phyloP scores from a whole-genome alignment of 2,329 filamentous ascomycete species.

The Albophoma yamanashiensis region DNA sequence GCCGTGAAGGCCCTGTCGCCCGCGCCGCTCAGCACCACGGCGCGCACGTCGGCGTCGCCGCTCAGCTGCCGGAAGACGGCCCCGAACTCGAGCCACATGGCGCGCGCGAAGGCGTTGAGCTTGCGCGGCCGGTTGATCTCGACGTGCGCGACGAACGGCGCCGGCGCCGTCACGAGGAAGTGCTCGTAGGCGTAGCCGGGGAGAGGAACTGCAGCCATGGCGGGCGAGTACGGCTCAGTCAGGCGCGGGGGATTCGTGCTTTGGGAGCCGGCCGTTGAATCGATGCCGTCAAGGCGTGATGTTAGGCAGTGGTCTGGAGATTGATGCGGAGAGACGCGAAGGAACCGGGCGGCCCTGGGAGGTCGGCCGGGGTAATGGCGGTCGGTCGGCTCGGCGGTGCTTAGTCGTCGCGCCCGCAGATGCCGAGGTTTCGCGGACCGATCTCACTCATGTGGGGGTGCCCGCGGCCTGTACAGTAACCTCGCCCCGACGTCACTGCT shows the following conservation, averaged over 20 bases:
- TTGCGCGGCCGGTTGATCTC: constrained; percentile 83
- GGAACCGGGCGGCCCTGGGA: neutral
- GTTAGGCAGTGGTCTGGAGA: neutral
- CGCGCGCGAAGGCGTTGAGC: constrained; percentile 76
- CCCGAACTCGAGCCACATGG: constrained; percentile 79
- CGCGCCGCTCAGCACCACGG: constrained; percentile 68
- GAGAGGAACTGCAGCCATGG: constrained; percentile 10
- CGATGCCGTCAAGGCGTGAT: too few species aligned
- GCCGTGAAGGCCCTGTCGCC: constrained; percentile 78
- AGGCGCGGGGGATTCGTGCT: neutral
- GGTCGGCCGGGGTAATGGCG: neutral
- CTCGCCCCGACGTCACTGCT: neutral
- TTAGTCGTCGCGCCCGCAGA: neutral
- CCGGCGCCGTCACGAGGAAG: constrained; percentile 65
- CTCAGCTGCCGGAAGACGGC: constrained; percentile 64
- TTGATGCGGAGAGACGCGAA: neutral
- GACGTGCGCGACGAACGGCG: constrained; percentile 71
- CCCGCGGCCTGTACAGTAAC: neutral
- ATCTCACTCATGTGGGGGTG: neutral
- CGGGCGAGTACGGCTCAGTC: neutral
- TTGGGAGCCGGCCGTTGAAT: neutral
- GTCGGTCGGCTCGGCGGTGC: neutral
- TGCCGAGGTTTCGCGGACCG: neutral
- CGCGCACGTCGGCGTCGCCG: constrained; percentile 59
- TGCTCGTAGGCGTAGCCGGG: constrained; percentile 44